These are phyloP conservation scores for Monosporozyma yasuniensis DNA, from an alignment of 805 yeast genomes.

Conservation along the genomic window DNA sequence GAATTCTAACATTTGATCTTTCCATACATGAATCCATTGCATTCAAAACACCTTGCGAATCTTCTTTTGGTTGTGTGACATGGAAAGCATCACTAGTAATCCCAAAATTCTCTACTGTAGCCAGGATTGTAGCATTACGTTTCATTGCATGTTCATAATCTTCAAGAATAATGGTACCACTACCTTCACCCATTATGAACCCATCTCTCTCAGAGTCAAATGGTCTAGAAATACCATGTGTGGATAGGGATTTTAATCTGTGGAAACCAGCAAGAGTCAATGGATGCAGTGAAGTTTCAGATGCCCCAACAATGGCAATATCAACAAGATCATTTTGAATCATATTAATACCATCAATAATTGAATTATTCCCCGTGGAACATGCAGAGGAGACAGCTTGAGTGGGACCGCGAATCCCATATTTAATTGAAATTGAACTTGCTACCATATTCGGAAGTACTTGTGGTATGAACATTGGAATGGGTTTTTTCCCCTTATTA, in stretches of 20 bases:
- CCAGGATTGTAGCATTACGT: slow-evolving; percentile 56
- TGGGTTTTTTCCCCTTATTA: slow-evolving; percentile 44
- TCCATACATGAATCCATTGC: slow-evolving; percentile 74
- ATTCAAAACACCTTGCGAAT: slow-evolving; percentile 75
- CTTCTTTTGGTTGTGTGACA: slow-evolving; percentile 80
- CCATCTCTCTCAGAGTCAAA: slow-evolving; percentile 75
- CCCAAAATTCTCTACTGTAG: slow-evolving; percentile 83
- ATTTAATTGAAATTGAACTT: slow-evolving; percentile 76
- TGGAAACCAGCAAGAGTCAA: slow-evolving; percentile 85
- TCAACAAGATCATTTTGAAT: slow-evolving; percentile 74
- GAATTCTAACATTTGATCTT: slow-evolving; percentile 39
- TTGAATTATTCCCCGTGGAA: slow-evolving; percentile 89
- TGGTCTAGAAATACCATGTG: slow-evolving; percentile 67
- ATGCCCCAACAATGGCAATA: slow-evolving; percentile 88
- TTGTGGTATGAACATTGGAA: slow-evolving; percentile 81
- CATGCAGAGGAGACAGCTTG: slow-evolving; percentile 92
- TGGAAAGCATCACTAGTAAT: slow-evolving; percentile 86
- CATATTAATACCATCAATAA: slow-evolving; percentile 86
- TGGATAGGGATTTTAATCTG: slow-evolving; percentile 71
- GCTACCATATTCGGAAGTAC: slow-evolving; percentile 88
- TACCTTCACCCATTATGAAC: slow-evolving; percentile 89
- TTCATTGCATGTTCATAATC: slow-evolving; percentile 68
- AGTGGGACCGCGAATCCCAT: slow-evolving; percentile 73
- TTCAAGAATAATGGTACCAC: slow-evolving; percentile 75
- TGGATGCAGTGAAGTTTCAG: slow-evolving; percentile 84